A percentile compares a stretch with the other conserved stretches of the same genome.
Evolutionary conservation across 805 yeast genomes (phyloP).

Genomic region (Candida stauntonica): DNA sequence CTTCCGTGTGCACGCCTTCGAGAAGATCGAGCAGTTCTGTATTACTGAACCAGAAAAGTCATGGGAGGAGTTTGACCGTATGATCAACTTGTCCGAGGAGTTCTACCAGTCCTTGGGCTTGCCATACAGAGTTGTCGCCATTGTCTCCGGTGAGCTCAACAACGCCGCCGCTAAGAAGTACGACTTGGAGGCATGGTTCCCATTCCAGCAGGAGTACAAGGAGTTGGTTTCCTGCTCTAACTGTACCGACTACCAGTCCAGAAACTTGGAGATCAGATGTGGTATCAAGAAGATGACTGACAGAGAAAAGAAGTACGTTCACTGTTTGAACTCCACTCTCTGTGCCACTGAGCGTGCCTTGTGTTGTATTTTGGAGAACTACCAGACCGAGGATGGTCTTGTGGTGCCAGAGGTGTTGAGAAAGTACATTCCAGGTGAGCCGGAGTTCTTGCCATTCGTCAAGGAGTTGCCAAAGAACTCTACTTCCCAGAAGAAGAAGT

Average conservation of each 20-base stretch:
- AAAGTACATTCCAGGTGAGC: slow-evolving; percentile 96
- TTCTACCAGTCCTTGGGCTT: slow-evolving; percentile 87
- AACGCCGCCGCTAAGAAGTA: slow-evolving; percentile 99
- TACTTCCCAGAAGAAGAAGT: slow-evolving; percentile 65
- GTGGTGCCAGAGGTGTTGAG: slow-evolving; percentile 92
- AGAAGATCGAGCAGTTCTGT: slow-evolving; percentile 95
- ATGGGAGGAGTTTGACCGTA: slow-evolving; percentile 94
- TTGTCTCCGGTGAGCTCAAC: slow-evolving; percentile 97
- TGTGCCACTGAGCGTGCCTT: slow-evolving; percentile 98
- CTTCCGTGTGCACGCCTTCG: slow-evolving; percentile 97
- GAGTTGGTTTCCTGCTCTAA: slow-evolving; percentile 98
- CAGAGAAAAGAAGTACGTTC: slow-evolving; percentile 95
- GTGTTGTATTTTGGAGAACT: slow-evolving; percentile 95
- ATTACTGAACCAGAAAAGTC: slow-evolving; percentile 97
- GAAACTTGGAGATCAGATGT: slow-evolving; percentile 97
- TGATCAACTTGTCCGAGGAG: slow-evolving; percentile 88
- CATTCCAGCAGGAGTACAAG: slow-evolving; percentile 96
- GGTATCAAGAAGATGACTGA: slow-evolving; percentile 95
- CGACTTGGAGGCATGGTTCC: slow-evolving; percentile 99
- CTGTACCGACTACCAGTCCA: slow-evolving; percentile 98
- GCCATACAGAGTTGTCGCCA: slow-evolving; percentile 96
- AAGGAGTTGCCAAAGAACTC: slow-evolving; percentile 94
- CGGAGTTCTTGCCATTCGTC: slow-evolving; percentile 88
- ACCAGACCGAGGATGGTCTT: slow-evolving; percentile 95
- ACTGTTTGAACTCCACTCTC: slow-evolving; percentile 94